Evolutionary conservation across 345 rosid genomes (phyloP), one percentile per base, ranked within the genome.

Genomic region (Geranium brycei): DNA sequence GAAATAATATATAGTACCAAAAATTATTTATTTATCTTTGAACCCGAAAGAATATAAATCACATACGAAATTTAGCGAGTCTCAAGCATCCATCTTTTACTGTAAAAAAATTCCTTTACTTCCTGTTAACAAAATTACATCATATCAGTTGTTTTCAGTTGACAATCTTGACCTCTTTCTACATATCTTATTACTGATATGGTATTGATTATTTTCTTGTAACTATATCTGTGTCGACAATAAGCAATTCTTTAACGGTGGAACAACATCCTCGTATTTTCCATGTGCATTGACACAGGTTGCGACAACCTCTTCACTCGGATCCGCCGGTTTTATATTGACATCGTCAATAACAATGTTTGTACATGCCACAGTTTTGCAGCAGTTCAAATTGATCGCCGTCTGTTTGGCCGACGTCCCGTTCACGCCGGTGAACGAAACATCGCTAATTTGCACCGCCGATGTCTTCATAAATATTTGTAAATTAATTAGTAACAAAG

Each of bases 371-470:
- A 47, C 32, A 1, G 17, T 71, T 64, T 68, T 61, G 55, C 76
- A 74, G 63, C 81, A 74, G 16, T 56, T 60, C 7, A 78, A 58
- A 23, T 69, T 77, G 19, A 74, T 56, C 28, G 76, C 78, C 19
- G 66, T 71, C 55, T 77, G 59, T 0, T 78, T 62, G 1, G 81
- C 78, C 41, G 69, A 71, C 13, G 81, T 78, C 55, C 81, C 81
- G 35, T 41, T 18, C 4, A 78, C 71, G 40, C 71, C 67, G 57
- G 55, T 68, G 71, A 74, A 78, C 31, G 30, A 51, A 58, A 74
- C 72, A 10, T 78, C 59, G 40, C 68, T 78, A 47, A 78, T 69
- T 66, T 66, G 57, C 66, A 74, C 72, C 1, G 78, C 81, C n/a
- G 74, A 78, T 7, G 35, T 69, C 81, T 74, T 69, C 53, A 7